Evolutionary conservation across 179 eudicot genomes (phyloP).

Genomic region (Heliamphora pulchella): DNA sequence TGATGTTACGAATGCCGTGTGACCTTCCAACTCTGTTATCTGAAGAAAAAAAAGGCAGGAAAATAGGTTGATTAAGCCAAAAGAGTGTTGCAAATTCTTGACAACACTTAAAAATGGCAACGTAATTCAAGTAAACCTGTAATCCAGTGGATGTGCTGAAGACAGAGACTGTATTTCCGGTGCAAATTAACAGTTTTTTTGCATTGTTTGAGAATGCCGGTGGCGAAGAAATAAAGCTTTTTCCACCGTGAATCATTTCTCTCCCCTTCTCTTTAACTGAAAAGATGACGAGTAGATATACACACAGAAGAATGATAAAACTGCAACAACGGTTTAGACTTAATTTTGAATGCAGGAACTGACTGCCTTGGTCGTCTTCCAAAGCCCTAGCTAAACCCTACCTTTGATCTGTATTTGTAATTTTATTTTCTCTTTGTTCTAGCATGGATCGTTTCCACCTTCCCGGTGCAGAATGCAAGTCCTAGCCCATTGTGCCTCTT

Average conservation of each 20-base stretch:
- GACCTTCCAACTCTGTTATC: slow-evolving; percentile 82
- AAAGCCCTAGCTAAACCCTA: too few relatives aligned
- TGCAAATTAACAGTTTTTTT: slow-evolving; percentile 62
- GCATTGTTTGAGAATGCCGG: slow-evolving; percentile 83
- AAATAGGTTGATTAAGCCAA: background rate
- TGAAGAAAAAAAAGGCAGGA: slow-evolving; percentile 12
- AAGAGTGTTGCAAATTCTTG: background rate
- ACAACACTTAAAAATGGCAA: background rate
- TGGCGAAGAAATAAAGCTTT: slow-evolving; percentile 52
- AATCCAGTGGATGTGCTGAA: slow-evolving; percentile 77
- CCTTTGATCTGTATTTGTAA: too few relatives aligned
- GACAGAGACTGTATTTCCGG: slow-evolving; percentile 65
- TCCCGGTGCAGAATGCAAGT: too few relatives aligned
- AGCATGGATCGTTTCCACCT: too few relatives aligned
- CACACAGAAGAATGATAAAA: background rate
- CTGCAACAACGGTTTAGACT: too few relatives aligned
- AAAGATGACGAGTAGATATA: background rate
- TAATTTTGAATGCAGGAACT: too few relatives aligned
- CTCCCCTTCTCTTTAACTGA: background rate
- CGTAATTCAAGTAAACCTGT: slow-evolving; percentile 33
- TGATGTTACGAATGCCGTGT: slow-evolving; percentile 61
- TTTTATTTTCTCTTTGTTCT: too few relatives aligned
- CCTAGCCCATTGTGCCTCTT: too few relatives aligned
- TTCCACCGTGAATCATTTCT: slow-evolving; percentile 69
- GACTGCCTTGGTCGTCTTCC: too few relatives aligned